Evolutionary conservation across 148 eudicot genomes (phyloP).

Genomic region (Fallopia convolvulus): DNA sequence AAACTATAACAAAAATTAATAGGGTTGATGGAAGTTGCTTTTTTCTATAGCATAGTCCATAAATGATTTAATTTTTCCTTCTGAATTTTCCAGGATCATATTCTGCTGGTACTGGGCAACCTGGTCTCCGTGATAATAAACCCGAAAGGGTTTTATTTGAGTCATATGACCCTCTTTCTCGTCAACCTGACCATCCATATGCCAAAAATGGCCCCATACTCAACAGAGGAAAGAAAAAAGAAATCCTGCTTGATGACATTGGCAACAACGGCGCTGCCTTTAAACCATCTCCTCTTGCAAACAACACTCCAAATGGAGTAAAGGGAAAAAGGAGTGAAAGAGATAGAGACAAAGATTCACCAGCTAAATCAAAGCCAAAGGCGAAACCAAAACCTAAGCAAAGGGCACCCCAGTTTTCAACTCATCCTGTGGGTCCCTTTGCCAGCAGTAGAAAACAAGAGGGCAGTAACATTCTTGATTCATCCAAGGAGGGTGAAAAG

Average conservation of each 20-base stretch:
- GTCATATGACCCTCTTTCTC: slow-evolving; percentile 26
- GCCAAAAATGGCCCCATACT: slow-evolving; percentile 65
- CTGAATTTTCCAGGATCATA: not conserved
- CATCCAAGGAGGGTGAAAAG: not conserved
- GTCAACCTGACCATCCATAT: slow-evolving; percentile 53
- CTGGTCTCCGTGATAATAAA: not conserved
- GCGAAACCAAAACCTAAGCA: slow-evolving; percentile 83
- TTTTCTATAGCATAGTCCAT: not conserved
- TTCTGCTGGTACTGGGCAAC: not conserved
- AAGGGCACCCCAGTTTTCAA: slow-evolving; percentile 61
- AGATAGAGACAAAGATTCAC: slow-evolving; percentile 31
- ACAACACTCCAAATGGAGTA: slow-evolving; percentile 34
- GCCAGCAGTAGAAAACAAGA: not conserved
- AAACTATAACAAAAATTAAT: too few species aligned
- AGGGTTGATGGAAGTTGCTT: too few species aligned
- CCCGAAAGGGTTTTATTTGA: not conserved
- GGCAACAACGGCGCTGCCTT: slow-evolving; percentile 33
- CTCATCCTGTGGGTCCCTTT: slow-evolving; percentile 2
- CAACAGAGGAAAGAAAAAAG: slow-evolving; percentile 80
- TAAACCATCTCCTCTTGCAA: slow-evolving; percentile 30
- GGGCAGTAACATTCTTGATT: not conserved
- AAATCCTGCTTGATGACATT: slow-evolving; percentile 70
- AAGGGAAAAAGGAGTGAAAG: slow-evolving; percentile 89
- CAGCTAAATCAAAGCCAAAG: slow-evolving; percentile 36
- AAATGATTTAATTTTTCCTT: not conserved